Evolutionary conservation across 2,329 filamentous ascomycete species (phyloP), one percentile per base, ranked within the genome.

Genomic region (Chrysoporthe puriensis): DNA sequence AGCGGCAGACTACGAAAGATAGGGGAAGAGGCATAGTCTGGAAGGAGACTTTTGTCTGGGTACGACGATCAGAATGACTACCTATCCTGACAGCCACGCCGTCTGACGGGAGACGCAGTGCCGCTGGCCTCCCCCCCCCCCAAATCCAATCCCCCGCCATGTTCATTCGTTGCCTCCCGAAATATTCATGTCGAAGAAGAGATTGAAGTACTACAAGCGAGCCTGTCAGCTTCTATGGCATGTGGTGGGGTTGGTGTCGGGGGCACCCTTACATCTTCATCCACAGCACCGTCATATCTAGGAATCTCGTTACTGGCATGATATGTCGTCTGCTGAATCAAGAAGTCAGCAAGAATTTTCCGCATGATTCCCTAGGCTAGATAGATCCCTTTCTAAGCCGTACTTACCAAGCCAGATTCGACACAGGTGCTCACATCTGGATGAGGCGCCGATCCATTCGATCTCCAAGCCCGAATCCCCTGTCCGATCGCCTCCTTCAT

Each of bases 121-220:
- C 36, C 9, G 36, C 9, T 40, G 36, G 36, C 36, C 9, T 40
- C 36, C 1, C 36, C 26, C 26, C 26, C 2, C 26, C 26, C 26
- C 26, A 2, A 26, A 26, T 26, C 26, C 26, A 26, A 26, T 26
- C 26, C 26, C 26, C 8, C 18, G 42, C 9, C 16, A 18, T 4
- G 32, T 7, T 43, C 44, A 65, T 7, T 67, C 59, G 34, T 63
- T 48, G 2, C 50, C 60, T 3, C 18, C 60, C 3, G 63, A n/a
- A 7, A 26, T 36, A 40, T 63, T 67, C 52, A 67, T 60, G n/a
- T 67, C 59, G 16, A 67, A 50, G 7, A 67, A 67, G 9, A 67
- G 61, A 36, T 42, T 36, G 52, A 67, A 63, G 18, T 67, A 67
- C 65, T 67, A 32, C 32, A 8, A 40, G 1, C 7, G 21, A 36